Evolutionary conservation across 164 flowering plant species (phyloP).

Genomic region (Chimonanthus praecox): DNA sequence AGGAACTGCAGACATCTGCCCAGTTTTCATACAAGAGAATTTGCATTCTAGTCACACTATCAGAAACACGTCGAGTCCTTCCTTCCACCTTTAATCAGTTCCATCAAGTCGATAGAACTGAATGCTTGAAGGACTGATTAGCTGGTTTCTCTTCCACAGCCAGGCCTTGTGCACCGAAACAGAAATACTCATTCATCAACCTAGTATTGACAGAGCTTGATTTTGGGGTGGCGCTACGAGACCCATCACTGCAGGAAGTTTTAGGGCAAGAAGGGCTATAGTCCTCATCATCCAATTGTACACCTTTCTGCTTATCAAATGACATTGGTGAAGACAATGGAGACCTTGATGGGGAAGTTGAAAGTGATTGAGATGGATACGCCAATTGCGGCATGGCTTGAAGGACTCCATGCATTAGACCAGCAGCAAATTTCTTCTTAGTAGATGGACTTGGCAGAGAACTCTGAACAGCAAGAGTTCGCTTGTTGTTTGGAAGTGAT

Average conservation of each 20-base stretch:
- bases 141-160: constrained; percentile 33
- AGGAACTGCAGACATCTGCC: background rate
- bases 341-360: constrained; percentile 40
- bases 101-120: constrained; percentile 26
- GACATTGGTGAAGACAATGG: constrained; percentile 27
- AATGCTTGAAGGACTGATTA: constrained; percentile 16
- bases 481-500: constrained; percentile 52
- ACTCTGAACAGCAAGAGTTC: constrained; percentile 61
- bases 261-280: constrained; percentile 28
- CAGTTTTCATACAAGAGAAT: background rate
- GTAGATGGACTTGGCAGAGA: constrained; percentile 66
- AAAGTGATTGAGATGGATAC: constrained; percentile 25
- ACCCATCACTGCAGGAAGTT: constrained; percentile 4
- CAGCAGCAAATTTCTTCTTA: constrained; percentile 75
- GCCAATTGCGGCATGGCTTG: constrained; percentile 47
- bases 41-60: background rate
- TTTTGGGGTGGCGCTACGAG: constrained; percentile 17
- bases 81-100: background rate
- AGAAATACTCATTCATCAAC: constrained; percentile 68
- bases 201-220: constrained; percentile 33
- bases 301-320: constrained; percentile 24
- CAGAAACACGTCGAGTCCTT: background rate
- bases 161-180: constrained; percentile 69
- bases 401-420: constrained; percentile 61
- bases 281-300: constrained; percentile 9